Evolutionary conservation across 2,329 filamentous ascomycete species (phyloP), one percentile per base, ranked within the genome.

Genomic region (Cladosporium sp.): DNA sequence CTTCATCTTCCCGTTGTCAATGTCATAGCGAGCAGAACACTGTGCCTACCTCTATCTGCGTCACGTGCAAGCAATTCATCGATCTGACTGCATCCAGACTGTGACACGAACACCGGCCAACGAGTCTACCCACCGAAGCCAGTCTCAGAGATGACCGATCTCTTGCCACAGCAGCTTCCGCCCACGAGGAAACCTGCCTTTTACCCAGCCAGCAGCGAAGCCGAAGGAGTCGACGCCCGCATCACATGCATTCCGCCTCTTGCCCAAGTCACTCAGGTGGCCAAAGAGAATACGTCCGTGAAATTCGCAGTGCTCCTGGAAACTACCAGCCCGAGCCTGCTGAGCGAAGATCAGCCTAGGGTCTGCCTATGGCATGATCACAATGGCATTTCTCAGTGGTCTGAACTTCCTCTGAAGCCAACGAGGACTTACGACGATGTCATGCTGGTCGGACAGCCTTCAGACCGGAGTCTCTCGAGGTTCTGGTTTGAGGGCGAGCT

Each of bases 301-400:
- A 64, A 67, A 1, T 85, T 96, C 58, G 84, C 80, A 0, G 84
- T 86, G 6, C 68, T 91, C 11, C 49, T 66, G 18, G 63, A 65
- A 49, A 60, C 56, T 8, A 48, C 49, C 12, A 49, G 54, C n/a
- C 47, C 77, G 78, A 41, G 43, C 13, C 19, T 54, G 32, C 32
- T 56, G 7, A 73, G 75, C 7, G 70, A 79, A 13, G 73, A 81
- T 54, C 61, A 75, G 17, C 93, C 88, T 85, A 79, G 93, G 59
- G 80, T 89, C 27, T 80, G 80, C 13, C 69, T 95, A 7, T 95
- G 89, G 88, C 82, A 88, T 55, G 83, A 86, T 58, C 78, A 80
- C 45, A 65, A 71, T 20, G 73, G 66, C 30, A 75, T 57, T 74
- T 78, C 82, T 54, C 70, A 68, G 72, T 91, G 75, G 79, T 71